Base-by-base conservation (phyloP, 225 moss, liverwort and hornwort genomes). In the Thuidium tamariscinum region DNA sequence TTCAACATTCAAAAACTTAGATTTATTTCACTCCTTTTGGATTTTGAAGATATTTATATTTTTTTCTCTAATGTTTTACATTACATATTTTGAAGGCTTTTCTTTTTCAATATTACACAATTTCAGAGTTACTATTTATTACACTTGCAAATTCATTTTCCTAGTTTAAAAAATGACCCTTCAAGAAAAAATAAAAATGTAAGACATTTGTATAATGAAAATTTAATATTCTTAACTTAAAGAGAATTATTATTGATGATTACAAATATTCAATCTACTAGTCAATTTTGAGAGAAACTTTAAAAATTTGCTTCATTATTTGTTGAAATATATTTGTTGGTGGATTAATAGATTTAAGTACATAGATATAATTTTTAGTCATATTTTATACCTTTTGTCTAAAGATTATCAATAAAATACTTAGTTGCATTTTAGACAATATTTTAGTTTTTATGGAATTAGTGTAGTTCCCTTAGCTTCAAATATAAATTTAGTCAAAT, bases 261-360 rank as follows among this genome's bases (percentile, higher is more conserved):
- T 8, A 8, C 2, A 51, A 34, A 51, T 74, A 34, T 13, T 34
- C 8, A 74, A 74, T 8, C 1, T 51, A 34, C 0, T 0, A 34
- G 0, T 74, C 0, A 2, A 6, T 34, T 74, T 51, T 11, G 7
- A 12, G 5, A 21, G 0, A 2, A 73, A 7, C 7, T 29, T 6
- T 0, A 6, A 4, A 11, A 30, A 0, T 1, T 10, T 32, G 0
- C 32, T 73, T 73, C 20, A 4, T 74, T 3, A 34, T 34, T 51
- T 74, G 5, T 0, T 34, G 0, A 74, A 51, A 34, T 0, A 34
- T 13, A 21, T 49, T 20, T 2, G 2, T 48, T 11, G 19, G 4
- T 48, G 0, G 7, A 32, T 12, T 19, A 48, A 1, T 18, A 7
- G 19, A 48, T 21, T 74, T 51, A 49, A 34, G 1, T 1, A 0